These are phyloP conservation scores for Epichloe bromicola DNA, from an alignment of 2,329 filamentous ascomycete species.

Conservation along the genomic window DNA sequence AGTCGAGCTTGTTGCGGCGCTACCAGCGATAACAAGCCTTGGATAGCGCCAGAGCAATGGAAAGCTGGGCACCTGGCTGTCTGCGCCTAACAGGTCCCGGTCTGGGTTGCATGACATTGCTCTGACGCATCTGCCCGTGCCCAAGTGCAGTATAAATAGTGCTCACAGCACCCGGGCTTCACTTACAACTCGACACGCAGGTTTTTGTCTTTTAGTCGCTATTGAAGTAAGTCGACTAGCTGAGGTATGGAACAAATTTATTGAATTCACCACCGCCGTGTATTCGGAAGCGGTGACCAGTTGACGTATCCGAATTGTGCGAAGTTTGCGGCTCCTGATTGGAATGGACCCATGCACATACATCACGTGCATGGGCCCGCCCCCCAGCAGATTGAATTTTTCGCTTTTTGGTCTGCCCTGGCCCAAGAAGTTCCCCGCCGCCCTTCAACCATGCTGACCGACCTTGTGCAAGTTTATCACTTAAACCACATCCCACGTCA, in stretches of 20 bases:
- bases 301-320: conserved; percentile 10
- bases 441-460: conserved; percentile 24
- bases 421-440: conserved; percentile 27
- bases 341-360: conserved; percentile 7
- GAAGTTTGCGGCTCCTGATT: conserved; percentile 4
- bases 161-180: background rate
- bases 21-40: background rate
- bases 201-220: background rate
- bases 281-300: conserved; percentile 10
- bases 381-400: conserved; percentile 28
- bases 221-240: background rate
- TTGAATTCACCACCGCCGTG: background rate
- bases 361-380: conserved; percentile 23
- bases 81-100: background rate
- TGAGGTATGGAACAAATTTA: background rate
- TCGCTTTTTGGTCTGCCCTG: conserved; percentile 24
- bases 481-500: conserved; percentile 19
- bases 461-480: conserved; percentile 21
- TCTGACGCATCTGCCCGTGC: background rate
- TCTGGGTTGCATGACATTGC: background rate
- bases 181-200: background rate
- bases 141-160: background rate
- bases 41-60: background rate
- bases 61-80: background rate
- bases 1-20: background rate